phyloP scores from a whole-genome alignment of 345 rosid genomes.

The Bretschneidera sinensis region DNA sequence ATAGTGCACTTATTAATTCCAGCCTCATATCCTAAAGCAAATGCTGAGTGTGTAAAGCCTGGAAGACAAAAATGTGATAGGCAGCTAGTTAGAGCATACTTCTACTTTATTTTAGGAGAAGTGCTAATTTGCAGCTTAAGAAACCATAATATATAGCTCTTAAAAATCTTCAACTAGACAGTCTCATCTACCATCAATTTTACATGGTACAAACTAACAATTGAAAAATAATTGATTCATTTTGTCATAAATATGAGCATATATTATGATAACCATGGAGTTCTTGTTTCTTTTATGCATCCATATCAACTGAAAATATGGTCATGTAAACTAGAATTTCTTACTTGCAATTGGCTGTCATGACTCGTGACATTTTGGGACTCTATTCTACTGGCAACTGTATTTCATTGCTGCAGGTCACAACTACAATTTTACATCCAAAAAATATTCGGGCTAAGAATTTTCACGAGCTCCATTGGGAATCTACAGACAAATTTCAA shows the following conservation, averaged over 20 bases:
- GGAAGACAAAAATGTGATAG: slow-evolving; percentile 15
- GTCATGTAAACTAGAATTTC: no score
- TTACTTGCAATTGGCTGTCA: not conserved
- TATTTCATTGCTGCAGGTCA: not conserved
- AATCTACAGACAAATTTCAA: no score
- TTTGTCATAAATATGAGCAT: not conserved
- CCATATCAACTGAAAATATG: no score
- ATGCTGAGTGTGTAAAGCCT: slow-evolving; percentile 90
- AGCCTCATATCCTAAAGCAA: slow-evolving; percentile 91
- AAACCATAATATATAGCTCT: not conserved
- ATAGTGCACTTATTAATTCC: slow-evolving; percentile 78
- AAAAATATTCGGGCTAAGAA: not conserved
- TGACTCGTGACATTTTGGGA: not conserved
- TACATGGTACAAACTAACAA: not conserved
- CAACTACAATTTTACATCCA: not conserved
- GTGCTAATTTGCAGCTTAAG: not conserved
- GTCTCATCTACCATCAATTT: not conserved
- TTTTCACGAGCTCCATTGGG: not conserved
- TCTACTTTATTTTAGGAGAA: not conserved
- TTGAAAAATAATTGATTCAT: not conserved
- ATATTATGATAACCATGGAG: not conserved
- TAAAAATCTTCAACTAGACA: not conserved
- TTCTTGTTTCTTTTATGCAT: not conserved
- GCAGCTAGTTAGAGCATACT: not conserved
- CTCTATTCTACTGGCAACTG: not conserved